Conservation (phyloP, 2,329 filamentous ascomycete species). For the Madurella fahalii region DNA sequence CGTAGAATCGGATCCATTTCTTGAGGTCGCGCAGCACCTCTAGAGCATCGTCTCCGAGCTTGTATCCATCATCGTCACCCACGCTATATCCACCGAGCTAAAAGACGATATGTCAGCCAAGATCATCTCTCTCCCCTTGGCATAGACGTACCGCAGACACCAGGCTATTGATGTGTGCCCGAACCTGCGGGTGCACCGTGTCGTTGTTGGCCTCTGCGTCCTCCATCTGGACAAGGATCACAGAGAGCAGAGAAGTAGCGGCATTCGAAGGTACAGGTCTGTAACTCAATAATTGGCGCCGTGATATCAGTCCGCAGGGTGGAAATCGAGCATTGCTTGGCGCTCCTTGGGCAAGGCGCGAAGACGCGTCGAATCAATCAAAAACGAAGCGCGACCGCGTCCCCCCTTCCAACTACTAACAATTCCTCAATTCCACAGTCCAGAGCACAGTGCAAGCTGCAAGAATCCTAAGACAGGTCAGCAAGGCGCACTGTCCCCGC, state of each 20-base stretch:
- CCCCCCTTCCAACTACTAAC: background rate
- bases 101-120: constrained; percentile 17
- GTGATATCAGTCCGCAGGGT: background rate
- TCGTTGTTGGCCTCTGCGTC: constrained; percentile 48
- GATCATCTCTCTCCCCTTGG: background rate
- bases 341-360: background rate
- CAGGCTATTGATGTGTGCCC: constrained; percentile 88
- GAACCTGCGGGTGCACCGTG: constrained; percentile 84
- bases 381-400: constrained; percentile 1
- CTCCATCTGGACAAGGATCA: constrained; percentile 46
- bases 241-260: background rate
- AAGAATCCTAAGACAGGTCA: no score
- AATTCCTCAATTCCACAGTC: no score
- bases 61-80: constrained; percentile 76
- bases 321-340: background rate
- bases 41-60: constrained; percentile 87
- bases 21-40: constrained; percentile 90
- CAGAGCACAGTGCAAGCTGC: background rate
- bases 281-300: constrained; percentile 3
- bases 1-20: constrained; percentile 91
- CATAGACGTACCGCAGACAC: constrained; percentile 73
- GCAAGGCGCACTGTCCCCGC: background rate
- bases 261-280: constrained; percentile 11
- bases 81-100: constrained; percentile 81
- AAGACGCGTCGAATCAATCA: constrained; percentile 19